Conservation (phyloP, 2,329 filamentous ascomycete species). For the Pestalotiopsis sp. region DNA sequence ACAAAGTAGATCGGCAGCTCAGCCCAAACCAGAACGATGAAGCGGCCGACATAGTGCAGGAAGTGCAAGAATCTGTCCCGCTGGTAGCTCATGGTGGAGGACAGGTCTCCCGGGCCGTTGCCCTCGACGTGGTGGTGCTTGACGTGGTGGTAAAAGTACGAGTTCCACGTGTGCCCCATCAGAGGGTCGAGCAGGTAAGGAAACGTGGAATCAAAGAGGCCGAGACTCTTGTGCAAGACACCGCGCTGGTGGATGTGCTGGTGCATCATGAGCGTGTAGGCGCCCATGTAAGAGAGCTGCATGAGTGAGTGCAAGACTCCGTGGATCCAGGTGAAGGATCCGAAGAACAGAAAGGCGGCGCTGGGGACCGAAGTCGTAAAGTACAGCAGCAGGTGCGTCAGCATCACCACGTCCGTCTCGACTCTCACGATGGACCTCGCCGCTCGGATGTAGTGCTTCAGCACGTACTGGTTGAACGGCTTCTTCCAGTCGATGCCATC, state of each 20-base stretch:
- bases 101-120: constrained; percentile 77
- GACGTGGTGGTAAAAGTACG: constrained; percentile 83
- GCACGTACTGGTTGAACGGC: constrained; percentile 36
- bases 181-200: constrained; percentile 76
- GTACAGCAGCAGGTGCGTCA: constrained; percentile 77
- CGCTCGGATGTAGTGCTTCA: constrained; percentile 62
- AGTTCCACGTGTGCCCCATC: constrained; percentile 85
- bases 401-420: constrained; percentile 75
- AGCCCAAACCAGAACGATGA: constrained; percentile 74
- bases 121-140: constrained; percentile 85
- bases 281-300: constrained; percentile 69
- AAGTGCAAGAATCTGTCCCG: constrained; percentile 70
- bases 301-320: constrained; percentile 67
- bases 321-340: constrained; percentile 69
- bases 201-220: constrained; percentile 64
- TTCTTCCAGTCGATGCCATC: constrained; percentile 38
- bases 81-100: constrained; percentile 76
- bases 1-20: constrained; percentile 77
- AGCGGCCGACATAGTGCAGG: constrained; percentile 72
- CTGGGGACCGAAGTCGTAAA: constrained; percentile 71
- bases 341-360: constrained; percentile 62
- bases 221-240: constrained; percentile 59
- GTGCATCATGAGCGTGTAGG: constrained; percentile 82
- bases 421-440: constrained; percentile 62
- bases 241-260: constrained; percentile 82